These are phyloP conservation scores for Fusarium praegraminearum DNA, from an alignment of 2,329 filamentous ascomycete species.

Conservation along the genomic window DNA sequence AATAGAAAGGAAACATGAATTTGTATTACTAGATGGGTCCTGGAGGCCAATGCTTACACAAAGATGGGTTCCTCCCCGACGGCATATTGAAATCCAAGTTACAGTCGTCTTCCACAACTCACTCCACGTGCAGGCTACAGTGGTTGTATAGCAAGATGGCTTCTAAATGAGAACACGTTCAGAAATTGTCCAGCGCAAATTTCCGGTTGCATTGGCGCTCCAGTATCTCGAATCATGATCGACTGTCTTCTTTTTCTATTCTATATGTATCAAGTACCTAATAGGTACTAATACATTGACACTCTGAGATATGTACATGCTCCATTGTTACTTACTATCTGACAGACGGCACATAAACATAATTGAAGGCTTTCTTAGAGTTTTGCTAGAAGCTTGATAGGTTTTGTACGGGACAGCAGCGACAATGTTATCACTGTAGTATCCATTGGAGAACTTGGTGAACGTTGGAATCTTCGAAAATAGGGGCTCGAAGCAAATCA, in stretches of 20 bases:
- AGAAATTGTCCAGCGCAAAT: no score
- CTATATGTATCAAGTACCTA: not conserved
- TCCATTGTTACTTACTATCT: not conserved
- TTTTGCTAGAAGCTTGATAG: no score
- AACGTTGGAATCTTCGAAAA: not conserved
- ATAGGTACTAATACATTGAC: not conserved
- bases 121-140: not conserved
- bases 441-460: not conserved
- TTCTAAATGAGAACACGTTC: not conserved
- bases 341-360: not conserved
- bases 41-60: constrained; percentile 44
- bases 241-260: not conserved
- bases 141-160: not conserved
- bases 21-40: constrained; percentile 55
- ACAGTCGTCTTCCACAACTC: not conserved
- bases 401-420: not conserved
- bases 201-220: not conserved
- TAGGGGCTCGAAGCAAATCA: no score
- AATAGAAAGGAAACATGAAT: constrained; percentile 44
- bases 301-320: not conserved
- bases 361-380: not conserved
- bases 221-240: not conserved
- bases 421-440: not conserved
- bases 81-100: not conserved
- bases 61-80: constrained; percentile 40